Evolutionary conservation across 1,284 basidiomycete species (phyloP), one percentile per base, ranked within the genome.

Genomic region (Ustilago cynodontis): DNA sequence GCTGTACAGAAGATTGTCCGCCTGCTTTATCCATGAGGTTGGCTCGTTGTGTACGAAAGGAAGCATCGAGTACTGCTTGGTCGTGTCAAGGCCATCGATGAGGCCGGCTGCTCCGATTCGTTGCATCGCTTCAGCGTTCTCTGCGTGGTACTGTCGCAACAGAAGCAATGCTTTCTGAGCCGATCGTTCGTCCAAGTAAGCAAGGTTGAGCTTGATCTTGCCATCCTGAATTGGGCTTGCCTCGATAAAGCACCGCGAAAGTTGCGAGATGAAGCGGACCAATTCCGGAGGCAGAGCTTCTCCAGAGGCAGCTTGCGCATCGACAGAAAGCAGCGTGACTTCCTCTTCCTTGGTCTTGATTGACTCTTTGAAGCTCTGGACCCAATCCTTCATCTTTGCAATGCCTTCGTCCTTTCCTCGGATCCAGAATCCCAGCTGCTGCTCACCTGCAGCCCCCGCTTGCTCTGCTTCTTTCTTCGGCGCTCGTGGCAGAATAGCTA

Each of bases 31-130:
- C 74, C 74, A 77, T 4, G 62, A 28, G 35, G 58, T 53, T 10
- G 74, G 74, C 49, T 72, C 69, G 64, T 64, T 77, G 41, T 70
- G 62, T 24, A 69, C 70, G 29, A 74, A 78, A 1, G 75, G 75
- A 37, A 78, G 55, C 70, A 78, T 70, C 11, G 75, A 58, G 43
- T 65, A 74, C 47, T 65, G 47, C 16, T 67, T 59, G 18, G 43
- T 16, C 2, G 60, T 13, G 16, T 50, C 55, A 11, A 55, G 7
- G 8, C 49, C 31, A 31, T 65, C 59, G 41, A 43, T 24, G 41
- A 59, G 56, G 1, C 64, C 71, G n/a, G 64, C 75, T 24, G 68
- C 59, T 16, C 71, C 67, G n/a, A 74, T 20, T 2, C 69, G 54
- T 22, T 71, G 52, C 33, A 53, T 57, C 0, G 74, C 62, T n/a